A percentile compares a stretch with the other conserved stretches of the same genome.
Evolutionary conservation across 1,284 basidiomycete genomes (phyloP).

Genomic region (Marasmius tenuissimus): DNA sequence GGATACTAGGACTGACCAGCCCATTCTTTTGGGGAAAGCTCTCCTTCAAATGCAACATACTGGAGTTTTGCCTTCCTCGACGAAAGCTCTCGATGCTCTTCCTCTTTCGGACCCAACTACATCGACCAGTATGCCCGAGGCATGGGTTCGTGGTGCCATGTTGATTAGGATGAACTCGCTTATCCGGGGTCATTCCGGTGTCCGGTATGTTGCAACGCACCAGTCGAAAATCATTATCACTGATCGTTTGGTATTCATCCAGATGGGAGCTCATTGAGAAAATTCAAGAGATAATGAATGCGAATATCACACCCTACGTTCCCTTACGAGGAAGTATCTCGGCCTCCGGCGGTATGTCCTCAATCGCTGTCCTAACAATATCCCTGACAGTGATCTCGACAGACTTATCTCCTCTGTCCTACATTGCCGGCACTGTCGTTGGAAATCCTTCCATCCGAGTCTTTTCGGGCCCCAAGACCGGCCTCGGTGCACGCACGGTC

Average conservation of each 20-base stretch:
- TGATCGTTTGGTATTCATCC: not conserved
- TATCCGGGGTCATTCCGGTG: conserved; percentile 82
- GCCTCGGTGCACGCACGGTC: conserved; percentile 53
- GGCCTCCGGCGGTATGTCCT: conserved; percentile 67
- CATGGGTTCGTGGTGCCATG: conserved; percentile 59
- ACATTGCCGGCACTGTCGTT: conserved; percentile 75
- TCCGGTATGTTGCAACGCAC: conserved; percentile 38
- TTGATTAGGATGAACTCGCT: conserved; percentile 85
- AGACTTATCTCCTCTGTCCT: conserved; percentile 78
- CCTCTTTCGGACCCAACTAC: no score
- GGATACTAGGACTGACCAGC: no score
- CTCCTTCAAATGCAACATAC: no score
- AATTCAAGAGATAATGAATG: conserved; percentile 71
- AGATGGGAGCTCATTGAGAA: conserved; percentile 74
- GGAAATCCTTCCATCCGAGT: conserved; percentile 81
- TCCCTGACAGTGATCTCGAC: conserved; percentile 16
- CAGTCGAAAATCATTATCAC: not conserved
- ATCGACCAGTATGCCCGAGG: no score
- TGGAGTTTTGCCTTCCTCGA: no score
- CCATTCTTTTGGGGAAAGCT: no score
- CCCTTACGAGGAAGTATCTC: conserved; percentile 83
- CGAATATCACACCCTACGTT: conserved; percentile 78
- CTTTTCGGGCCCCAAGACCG: conserved; percentile 53
- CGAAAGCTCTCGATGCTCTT: no score
- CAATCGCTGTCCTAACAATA: conserved; percentile 1